Percentiles rank a stretch among this genome's conserved stretches.
Evolutionary conservation across 2,329 filamentous ascomycete genomes (phyloP).

Genomic region (Dactylellina leptospora): DNA sequence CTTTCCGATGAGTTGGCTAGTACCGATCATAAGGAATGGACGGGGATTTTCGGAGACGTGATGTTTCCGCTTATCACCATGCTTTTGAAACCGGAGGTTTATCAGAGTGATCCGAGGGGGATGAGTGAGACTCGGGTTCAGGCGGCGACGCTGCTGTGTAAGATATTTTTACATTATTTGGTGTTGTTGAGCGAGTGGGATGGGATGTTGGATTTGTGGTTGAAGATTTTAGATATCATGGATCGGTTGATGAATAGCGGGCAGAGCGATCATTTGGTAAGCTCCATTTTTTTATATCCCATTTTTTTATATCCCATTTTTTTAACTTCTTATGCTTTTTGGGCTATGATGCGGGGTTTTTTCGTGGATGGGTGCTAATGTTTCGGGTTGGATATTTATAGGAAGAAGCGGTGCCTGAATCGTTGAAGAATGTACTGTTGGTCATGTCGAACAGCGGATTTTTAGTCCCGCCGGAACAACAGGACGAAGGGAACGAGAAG

Average conservation of each 20-base stretch:
- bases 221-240: slow-evolving; percentile 91
- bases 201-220: slow-evolving; percentile 89
- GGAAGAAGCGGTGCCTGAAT: slow-evolving; percentile 95
- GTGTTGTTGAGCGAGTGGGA: slow-evolving; percentile 84
- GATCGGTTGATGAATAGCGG: slow-evolving; percentile 96
- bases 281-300: slow-evolving; percentile 58
- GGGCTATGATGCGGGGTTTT: background rate
- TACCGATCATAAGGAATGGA: slow-evolving; percentile 90
- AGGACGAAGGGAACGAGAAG: slow-evolving; percentile 63
- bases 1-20: slow-evolving; percentile 84
- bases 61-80: slow-evolving; percentile 88
- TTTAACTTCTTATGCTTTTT: background rate
- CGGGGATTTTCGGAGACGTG: slow-evolving; percentile 90
- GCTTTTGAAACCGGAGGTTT: slow-evolving; percentile 91
- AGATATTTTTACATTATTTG: slow-evolving; percentile 93
- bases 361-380: background rate
- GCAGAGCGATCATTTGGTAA: slow-evolving; percentile 84
- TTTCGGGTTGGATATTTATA: slow-evolving; percentile 63
- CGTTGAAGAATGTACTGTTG: slow-evolving; percentile 91
- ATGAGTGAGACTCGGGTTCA: slow-evolving; percentile 97
- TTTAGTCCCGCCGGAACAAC: slow-evolving; percentile 73
- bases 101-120: slow-evolving; percentile 85
- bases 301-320: background rate
- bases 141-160: slow-evolving; percentile 87
- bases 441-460: slow-evolving; percentile 93